Percentiles rank a stretch among this genome's conserved stretches.
Evolutionary conservation across 768 basidiomycete genomes (phyloP).

Genomic region (Gymnopilus dilepis): DNA sequence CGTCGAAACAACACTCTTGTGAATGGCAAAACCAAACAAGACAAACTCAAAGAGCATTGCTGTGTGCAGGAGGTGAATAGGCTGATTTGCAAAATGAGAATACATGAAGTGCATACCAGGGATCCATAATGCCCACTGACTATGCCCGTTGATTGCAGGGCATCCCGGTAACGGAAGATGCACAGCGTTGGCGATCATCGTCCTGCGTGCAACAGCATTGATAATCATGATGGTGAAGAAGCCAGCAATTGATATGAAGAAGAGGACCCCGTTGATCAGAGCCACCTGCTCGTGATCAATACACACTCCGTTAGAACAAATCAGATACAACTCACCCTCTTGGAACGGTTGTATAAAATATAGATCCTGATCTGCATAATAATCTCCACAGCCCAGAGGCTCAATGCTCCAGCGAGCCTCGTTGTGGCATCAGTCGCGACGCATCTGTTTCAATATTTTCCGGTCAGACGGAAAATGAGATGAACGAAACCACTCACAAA

Average conservation of each 20-base stretch:
- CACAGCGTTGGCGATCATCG: conserved; percentile 42
- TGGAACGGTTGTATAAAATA: conserved; percentile 46
- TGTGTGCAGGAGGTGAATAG: conserved; percentile 10
- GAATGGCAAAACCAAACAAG: conserved; percentile 45
- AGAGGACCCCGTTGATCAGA: conserved; percentile 43
- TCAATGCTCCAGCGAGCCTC: conserved; percentile 47
- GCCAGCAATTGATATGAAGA: conserved; percentile 44
- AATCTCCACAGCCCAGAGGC: conserved; percentile 54
- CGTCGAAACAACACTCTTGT: conserved; percentile 36
- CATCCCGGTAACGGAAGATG: conserved; percentile 46
- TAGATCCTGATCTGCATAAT: conserved; percentile 54
- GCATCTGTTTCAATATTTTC: conserved; percentile 35
- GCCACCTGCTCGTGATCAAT: conserved; percentile 33
- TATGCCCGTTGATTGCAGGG: conserved; percentile 44
- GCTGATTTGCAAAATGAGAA: neutral
- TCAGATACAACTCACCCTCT: conserved; percentile 34
- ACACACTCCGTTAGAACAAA: neutral
- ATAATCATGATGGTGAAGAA: conserved; percentile 48
- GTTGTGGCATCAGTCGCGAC: conserved; percentile 49
- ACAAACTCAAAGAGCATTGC: conserved; percentile 48
- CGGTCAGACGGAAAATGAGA: neutral
- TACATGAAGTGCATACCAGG: conserved; percentile 35
- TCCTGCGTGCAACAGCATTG: conserved; percentile 40
- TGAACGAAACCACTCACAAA: conserved; percentile 33
- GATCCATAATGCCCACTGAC: conserved; percentile 52